Base-by-base conservation (phyloP, 805 yeast species). In the Candida tammaniensis region DNA sequence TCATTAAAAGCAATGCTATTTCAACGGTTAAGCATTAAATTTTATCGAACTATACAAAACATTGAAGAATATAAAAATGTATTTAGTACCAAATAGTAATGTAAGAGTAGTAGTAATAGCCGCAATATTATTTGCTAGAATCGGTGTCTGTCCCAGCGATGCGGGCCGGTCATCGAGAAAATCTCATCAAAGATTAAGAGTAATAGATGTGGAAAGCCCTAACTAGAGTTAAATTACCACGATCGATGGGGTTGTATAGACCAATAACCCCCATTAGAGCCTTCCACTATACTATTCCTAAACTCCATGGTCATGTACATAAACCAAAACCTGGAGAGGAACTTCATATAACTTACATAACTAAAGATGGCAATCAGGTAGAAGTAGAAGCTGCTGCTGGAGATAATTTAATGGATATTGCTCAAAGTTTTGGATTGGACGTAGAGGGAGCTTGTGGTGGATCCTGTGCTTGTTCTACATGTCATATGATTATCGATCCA, bases 401-500 rank as follows among this genome's bases (percentile, higher is more conserved):
- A 10, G 98, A 93, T 54, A 79, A 88, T 23, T 54, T 93, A 17
- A 65, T 93, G 55, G 98, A 93, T 56, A 87, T 93, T 37, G 98
- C 98, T 5, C 98, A 93, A 63, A 94, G 93, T 3, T 64, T 89
- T 54, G 83, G 89, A 50, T 61, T 93, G 38, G 98, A 93, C 47
- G 89, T 93, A 93, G 98, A 93, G 58, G 96, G 81, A 28, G 98
- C 98, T 0, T 93, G 98, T 62, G 98, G 98, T 15, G 98, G 98
- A 3, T 87, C 97, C 4, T 93, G 98, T 70, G 98, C 98, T 1
- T 93, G 98, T 58, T 88, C 97, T 4, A 93, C 98, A 0, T 93
- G 98, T 56, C 98, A 93, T 62, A 82, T 93, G 35, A 91, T 93
- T 32, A 88, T 93, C 24, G 98, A 93, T 56, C 98, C 98, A 1